Evolutionary conservation across 1,284 basidiomycete genomes (phyloP), one percentile per base, ranked within the genome.

Genomic region (Leccinum pseudoinsigne): DNA sequence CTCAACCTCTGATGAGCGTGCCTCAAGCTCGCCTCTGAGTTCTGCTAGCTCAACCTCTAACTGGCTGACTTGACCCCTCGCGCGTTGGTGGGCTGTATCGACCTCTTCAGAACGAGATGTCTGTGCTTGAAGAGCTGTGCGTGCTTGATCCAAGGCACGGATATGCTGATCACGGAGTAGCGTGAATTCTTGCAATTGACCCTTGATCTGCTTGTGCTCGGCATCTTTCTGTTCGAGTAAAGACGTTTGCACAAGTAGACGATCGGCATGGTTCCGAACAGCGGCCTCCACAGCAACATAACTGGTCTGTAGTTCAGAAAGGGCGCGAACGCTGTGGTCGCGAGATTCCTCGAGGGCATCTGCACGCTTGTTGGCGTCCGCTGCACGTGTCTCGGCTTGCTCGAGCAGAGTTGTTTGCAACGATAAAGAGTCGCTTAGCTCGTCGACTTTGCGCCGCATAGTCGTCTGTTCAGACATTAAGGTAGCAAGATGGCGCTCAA

Each of bases 261-360:
- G 85, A 68, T 95, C 92, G 0, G 86, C 80, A 65, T 95, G 90
- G 10, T 97, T 95, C 53, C 93, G 86, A 58, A 95, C 78, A 60
- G 86, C 81, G 56, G 81, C 75, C 71, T 98, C 94, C 62, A 91
- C 76, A 10, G 77, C 71, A 47, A 82, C 80, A 64, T 88, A 83
- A 60, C 83, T 85, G 59, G 88, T 84, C 68, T 94, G 92, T 11
- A 98, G 79, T 23, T 89, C 86, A 55, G 86, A 82, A 64, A 95
- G 86, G 63, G 91, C 87, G 67, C 89, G 86, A 34, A 86, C 71
- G 2, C 86, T 83, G 56, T 85, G 85, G 58, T 88, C 85, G 72
- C 96, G 90, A 9, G 88, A 84, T 62, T 92, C 90, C 63, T 97
- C 92, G n/a, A 93, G 82, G 3, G 84, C 81, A 66, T 97, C 93